Conservation (phyloP, 1,284 basidiomycete genomes). For the Prillingera fragicola region DNA sequence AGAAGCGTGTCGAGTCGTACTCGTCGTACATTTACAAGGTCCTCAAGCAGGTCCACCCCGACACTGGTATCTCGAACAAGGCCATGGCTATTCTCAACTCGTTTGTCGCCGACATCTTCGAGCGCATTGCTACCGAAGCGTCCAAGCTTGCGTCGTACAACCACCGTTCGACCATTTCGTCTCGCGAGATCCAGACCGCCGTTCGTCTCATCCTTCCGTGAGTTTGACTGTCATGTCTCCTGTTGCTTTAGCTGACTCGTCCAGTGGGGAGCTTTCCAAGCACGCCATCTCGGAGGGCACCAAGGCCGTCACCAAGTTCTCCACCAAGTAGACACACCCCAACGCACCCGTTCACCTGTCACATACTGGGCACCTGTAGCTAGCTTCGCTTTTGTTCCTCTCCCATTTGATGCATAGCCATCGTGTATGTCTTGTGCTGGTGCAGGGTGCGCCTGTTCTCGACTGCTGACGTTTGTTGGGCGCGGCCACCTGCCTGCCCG, state of each 20-base stretch:
- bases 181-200: constrained; percentile 86
- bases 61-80: constrained; percentile 92
- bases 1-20: constrained; percentile 84
- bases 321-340: constrained; percentile 43
- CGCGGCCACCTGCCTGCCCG: too few relatives aligned
- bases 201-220: constrained; percentile 88
- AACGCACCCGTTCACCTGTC: neutral
- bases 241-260: constrained; percentile 3
- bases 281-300: constrained; percentile 75
- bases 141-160: constrained; percentile 87
- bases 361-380: too few relatives aligned
- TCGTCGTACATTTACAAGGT: constrained; percentile 89
- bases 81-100: constrained; percentile 93
- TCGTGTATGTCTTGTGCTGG: too few relatives aligned
- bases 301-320: constrained; percentile 56
- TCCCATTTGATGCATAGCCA: too few relatives aligned
- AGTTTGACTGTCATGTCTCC: too few relatives aligned
- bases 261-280: constrained; percentile 63
- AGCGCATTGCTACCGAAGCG: constrained; percentile 84
- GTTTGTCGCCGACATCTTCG: constrained; percentile 89
- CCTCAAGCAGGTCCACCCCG: constrained; percentile 71
- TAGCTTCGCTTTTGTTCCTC: too few relatives aligned
- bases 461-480: too few relatives aligned
- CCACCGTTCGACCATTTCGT: constrained; percentile 90
- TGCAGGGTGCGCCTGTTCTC: too few relatives aligned